Percentiles rank a stretch among this genome's conserved stretches.
Evolutionary conservation across 78 protist genomes (phyloP).

Genomic region (Dictyostelium intermedium): DNA sequence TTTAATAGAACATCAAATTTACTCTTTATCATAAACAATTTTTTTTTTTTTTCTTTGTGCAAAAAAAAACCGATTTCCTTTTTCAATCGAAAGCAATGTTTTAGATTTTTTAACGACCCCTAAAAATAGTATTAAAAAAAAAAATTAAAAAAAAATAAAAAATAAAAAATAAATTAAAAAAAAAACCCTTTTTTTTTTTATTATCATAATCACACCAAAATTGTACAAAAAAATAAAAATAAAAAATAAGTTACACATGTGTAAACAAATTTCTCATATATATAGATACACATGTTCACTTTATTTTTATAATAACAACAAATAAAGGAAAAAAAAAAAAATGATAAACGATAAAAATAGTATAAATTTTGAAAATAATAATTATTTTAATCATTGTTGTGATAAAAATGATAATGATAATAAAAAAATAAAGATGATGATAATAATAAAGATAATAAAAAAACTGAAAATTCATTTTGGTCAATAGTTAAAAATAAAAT

Average conservation of each 20-base stretch:
- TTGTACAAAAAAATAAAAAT: no score
- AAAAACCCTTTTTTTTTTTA: no score
- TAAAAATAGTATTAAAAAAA: background rate
- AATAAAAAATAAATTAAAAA: no score
- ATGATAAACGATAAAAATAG: background rate
- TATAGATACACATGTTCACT: background rate
- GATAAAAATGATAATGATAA: background rate
- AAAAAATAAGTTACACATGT: no score
- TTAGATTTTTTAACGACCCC: background rate
- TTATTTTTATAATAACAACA: background rate
- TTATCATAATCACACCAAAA: no score
- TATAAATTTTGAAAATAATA: background rate
- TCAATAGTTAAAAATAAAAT: background rate
- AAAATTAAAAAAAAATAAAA: no score
- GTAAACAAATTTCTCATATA: no score
- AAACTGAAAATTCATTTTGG: background rate
- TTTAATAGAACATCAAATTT: no score
- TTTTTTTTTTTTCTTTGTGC: no score
- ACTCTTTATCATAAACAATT: background rate
- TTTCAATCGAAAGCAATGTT: background rate
- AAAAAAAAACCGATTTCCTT: background rate
- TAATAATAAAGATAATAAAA: background rate
- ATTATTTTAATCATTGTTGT: background rate
- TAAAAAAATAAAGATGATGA: background rate
- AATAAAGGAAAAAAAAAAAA: background rate